These are phyloP conservation scores for Binderoboletus segoi DNA, from an alignment of 1,284 basidiomycete species.

Conservation along the genomic window DNA sequence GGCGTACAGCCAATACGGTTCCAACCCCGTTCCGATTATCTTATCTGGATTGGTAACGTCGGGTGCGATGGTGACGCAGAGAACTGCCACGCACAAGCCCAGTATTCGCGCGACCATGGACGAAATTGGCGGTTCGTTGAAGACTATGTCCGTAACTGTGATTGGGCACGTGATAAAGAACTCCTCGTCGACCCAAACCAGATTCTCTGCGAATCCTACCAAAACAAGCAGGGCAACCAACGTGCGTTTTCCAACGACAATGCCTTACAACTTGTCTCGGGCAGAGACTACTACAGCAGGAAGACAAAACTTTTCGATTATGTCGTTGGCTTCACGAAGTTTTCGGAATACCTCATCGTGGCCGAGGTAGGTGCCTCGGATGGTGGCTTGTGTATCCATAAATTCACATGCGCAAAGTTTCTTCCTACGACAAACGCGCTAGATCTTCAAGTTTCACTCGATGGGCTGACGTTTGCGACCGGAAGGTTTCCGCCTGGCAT, in stretches of 20 bases:
- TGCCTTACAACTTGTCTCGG: slow-evolving; percentile 79
- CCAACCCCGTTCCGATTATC: slow-evolving; percentile 83
- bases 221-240: slow-evolving; percentile 84
- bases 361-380: slow-evolving; percentile 69
- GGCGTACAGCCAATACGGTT: slow-evolving; percentile 81
- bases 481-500: slow-evolving; percentile 91
- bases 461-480: slow-evolving; percentile 82
- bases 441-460: slow-evolving; percentile 88
- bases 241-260: slow-evolving; percentile 58
- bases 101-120: slow-evolving; percentile 80
- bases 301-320: slow-evolving; percentile 82
- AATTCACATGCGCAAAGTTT: slow-evolving; percentile 47
- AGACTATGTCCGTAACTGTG: slow-evolving; percentile 86
- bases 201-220: slow-evolving; percentile 92
- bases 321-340: slow-evolving; percentile 94
- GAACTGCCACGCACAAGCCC: slow-evolving; percentile 73
- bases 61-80: slow-evolving; percentile 56
- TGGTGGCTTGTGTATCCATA: not conserved
- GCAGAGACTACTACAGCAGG: slow-evolving; percentile 72
- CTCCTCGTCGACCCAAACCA: slow-evolving; percentile 81
- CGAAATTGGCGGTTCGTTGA: slow-evolving; percentile 79
- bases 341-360: slow-evolving; percentile 93
- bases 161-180: slow-evolving; percentile 85
- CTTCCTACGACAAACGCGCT: slow-evolving; percentile 61
- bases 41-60: slow-evolving; percentile 87